Conservation (phyloP, 1,284 basidiomycete species). For the Apiotrichum laibachii region DNA sequence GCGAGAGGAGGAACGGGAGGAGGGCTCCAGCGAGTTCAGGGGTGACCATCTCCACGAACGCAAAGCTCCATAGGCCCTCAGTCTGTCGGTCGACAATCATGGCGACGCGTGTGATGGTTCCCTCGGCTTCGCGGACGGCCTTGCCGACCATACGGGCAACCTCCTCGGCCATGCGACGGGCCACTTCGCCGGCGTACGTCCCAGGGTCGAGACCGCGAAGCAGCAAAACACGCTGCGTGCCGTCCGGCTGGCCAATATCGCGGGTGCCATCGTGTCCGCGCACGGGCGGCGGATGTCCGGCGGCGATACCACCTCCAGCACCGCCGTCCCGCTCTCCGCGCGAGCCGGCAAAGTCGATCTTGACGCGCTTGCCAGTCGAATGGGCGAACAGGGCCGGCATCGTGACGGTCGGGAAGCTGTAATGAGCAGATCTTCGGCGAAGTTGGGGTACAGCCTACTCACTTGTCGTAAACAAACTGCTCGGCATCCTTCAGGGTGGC, state of each 20-base stretch:
- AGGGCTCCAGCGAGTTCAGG: conserved; percentile 65
- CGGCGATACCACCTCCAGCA: not conserved
- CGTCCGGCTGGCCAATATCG: conserved; percentile 64
- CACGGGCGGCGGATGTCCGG: conserved; percentile 31
- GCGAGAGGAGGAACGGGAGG: conserved; percentile 74
- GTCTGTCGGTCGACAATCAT: conserved; percentile 81
- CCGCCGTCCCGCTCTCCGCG: not conserved
- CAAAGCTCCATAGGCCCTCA: conserved; percentile 81
- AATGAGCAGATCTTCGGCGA: conserved; percentile 20
- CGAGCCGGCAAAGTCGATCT: conserved; percentile 76
- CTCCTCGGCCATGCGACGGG: conserved; percentile 60
- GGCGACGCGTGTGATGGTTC: conserved; percentile 78
- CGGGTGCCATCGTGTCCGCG: conserved; percentile 78
- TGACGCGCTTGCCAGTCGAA: conserved; percentile 63
- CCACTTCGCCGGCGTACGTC: conserved; percentile 61
- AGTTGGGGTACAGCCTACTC: conserved; percentile 11
- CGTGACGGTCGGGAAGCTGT: conserved; percentile 70
- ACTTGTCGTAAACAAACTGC: conserved; percentile 77
- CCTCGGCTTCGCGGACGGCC: conserved; percentile 68
- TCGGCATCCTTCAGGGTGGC: conserved; percentile 74
- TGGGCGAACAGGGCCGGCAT: conserved; percentile 62
- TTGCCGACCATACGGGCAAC: conserved; percentile 60
- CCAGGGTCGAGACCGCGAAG: conserved; percentile 81
- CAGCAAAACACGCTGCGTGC: conserved; percentile 61
- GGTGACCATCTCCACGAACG: conserved; percentile 85